Conservation (phyloP, 306 rosid genomes). For the Castanea sativa region DNA sequence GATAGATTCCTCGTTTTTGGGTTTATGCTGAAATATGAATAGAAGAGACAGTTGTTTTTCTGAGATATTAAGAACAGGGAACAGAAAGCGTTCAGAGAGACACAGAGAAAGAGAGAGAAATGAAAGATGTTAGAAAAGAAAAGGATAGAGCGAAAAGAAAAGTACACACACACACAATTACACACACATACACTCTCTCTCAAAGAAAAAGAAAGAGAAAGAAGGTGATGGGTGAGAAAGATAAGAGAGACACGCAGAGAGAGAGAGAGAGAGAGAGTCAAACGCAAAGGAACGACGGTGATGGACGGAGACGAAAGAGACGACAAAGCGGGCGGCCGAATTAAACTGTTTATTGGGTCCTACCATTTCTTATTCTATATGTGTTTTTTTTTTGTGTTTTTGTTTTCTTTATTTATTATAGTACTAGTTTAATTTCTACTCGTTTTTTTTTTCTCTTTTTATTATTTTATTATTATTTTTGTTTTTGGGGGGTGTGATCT, state of each 20-base stretch:
- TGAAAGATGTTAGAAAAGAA: conserved; percentile 4
- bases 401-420: background rate
- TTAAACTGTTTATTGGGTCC: conserved; percentile 67
- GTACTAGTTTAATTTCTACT: too few relatives aligned
- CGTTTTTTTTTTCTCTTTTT: background rate
- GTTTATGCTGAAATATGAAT: conserved; percentile 25
- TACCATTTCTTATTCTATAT: conserved; percentile 6
- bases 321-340: conserved; percentile 93
- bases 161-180: conserved; percentile 16
- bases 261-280: conserved; percentile 34
- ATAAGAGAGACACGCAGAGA: background rate
- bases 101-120: conserved; percentile 37
- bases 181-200: conserved; percentile 12
- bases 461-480: background rate
- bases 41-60: conserved; percentile 34
- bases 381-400: background rate
- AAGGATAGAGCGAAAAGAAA: background rate
- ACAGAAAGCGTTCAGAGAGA: conserved; percentile 30
- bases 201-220: conserved; percentile 23
- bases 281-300: conserved; percentile 54
- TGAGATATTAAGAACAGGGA: conserved; percentile 22
- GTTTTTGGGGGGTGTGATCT: conserved; percentile 12
- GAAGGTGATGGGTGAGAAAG: conserved; percentile 17
- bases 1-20: conserved; percentile 54
- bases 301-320: conserved; percentile 77